Evolutionary conservation across 106 monocot species (phyloP).

Genomic region (Platanthera zijinensis): DNA sequence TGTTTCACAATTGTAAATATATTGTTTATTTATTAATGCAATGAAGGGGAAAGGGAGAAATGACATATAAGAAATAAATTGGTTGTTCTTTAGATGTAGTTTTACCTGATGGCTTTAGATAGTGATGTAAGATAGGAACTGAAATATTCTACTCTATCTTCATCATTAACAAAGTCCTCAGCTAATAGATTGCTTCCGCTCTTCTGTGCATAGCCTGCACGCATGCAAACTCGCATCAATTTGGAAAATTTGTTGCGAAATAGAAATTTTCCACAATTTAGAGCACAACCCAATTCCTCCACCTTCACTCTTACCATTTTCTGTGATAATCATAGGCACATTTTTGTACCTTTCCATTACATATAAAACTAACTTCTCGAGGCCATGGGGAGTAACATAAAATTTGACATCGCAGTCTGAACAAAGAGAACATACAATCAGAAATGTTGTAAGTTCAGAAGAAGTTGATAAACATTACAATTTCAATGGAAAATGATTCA

Average conservation of each 20-base stretch:
- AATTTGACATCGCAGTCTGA: slow-evolving; percentile 31
- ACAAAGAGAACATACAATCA: not conserved
- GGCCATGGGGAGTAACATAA: slow-evolving; percentile 36
- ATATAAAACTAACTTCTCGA: slow-evolving; percentile 38
- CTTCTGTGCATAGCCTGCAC: slow-evolving; percentile 32
- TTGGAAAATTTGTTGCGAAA: not conserved
- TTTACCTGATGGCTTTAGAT: slow-evolving; percentile 30
- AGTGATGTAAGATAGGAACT: slow-evolving; percentile 26
- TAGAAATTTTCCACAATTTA: not conserved
- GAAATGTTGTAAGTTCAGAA: too few relatives aligned
- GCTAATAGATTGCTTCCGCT: slow-evolving; percentile 1
- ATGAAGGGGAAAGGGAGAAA: too few relatives aligned
- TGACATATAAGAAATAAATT: too few relatives aligned
- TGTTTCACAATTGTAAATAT: too few relatives aligned
- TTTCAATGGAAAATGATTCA: too few relatives aligned
- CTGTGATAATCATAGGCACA: slow-evolving; percentile 43
- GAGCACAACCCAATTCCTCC: not conserved
- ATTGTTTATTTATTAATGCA: too few relatives aligned
- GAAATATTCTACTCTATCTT: slow-evolving; percentile 28
- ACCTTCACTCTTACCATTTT: slow-evolving; percentile 34
- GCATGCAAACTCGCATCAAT: not conserved
- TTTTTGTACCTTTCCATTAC: slow-evolving; percentile 45
- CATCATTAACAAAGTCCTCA: slow-evolving; percentile 22
- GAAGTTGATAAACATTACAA: too few relatives aligned
- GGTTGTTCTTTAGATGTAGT: not conserved